Percentiles rank a stretch among this genome's conserved stretches.
Evolutionary conservation across 805 yeast genomes (phyloP).

Genomic region (Ogataea paradorogensis): DNA sequence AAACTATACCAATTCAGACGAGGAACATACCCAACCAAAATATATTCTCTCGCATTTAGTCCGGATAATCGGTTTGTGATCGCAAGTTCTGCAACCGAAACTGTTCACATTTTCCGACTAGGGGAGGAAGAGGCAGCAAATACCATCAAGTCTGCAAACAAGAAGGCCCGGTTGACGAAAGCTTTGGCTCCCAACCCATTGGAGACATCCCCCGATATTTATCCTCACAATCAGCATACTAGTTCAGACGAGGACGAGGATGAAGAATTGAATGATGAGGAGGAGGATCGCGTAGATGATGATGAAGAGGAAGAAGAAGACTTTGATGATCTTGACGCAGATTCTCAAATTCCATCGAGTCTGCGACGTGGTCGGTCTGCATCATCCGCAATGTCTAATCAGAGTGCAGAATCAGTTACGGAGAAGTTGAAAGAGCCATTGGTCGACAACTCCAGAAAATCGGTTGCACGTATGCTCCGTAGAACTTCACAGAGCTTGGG

Average conservation of each 20-base stretch:
- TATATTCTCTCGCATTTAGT: constrained; percentile 79
- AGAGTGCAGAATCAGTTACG: constrained; percentile 24
- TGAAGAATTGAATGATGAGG: constrained; percentile 31
- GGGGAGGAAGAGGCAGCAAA: constrained; percentile 45
- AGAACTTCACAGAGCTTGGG: constrained; percentile 77
- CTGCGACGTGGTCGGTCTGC: constrained; percentile 21
- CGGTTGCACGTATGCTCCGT: constrained; percentile 72
- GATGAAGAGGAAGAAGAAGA: constrained; percentile 21
- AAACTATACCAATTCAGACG: constrained; percentile 77
- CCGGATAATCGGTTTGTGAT: constrained; percentile 69
- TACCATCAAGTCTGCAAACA: constrained; percentile 25
- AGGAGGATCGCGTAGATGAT: constrained; percentile 26
- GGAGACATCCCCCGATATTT: constrained; percentile 21
- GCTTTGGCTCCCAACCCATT: constrained; percentile 19
- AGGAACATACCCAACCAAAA: constrained; percentile 86
- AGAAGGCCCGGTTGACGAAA: constrained; percentile 12
- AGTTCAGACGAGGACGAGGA: constrained; percentile 33
- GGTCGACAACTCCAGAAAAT: constrained; percentile 65
- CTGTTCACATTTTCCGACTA: constrained; percentile 86
- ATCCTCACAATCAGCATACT: constrained; percentile 23
- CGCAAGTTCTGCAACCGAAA: constrained; percentile 87
- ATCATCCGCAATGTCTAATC: constrained; percentile 28
- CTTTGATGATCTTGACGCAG: constrained; percentile 18
- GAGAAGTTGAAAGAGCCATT: constrained; percentile 51
- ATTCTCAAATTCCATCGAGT: constrained; percentile 15